Evolutionary conservation across 345 rosid genomes (phyloP), one percentile per base, ranked within the genome.

Genomic region (Eucalyptus cladocalyx): DNA sequence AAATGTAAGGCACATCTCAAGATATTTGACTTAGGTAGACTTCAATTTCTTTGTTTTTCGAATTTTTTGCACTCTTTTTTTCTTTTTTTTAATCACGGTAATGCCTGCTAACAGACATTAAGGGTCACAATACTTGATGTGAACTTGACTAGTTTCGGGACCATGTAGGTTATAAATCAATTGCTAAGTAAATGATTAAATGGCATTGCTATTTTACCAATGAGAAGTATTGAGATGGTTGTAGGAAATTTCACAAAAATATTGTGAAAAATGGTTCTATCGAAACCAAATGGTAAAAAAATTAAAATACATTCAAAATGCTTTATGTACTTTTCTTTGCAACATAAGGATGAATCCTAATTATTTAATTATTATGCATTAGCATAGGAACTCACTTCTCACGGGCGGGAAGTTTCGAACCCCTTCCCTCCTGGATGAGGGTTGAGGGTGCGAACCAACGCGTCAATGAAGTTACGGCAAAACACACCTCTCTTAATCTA

Each of bases 391-490:
- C 48, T 47, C 48, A 47, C 0, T 47, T 47, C 4, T 0, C 48
- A 47, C 0, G 16, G 49, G 16, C 6, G 16, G 1, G 50, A 48
- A 48, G 50, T 4, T 48, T 49, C 6, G 51, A 49, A 49, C 6
- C 51, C 0, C 16, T 48, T 0, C 15, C 6, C 51, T 49, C 17
- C 6, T 5, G 17, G 1, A 49, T 1, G 17, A 2, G 51, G 51
- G 51, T 49, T 1, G 17, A 12, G 49, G 4, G 5, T 0, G 2
- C 49, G 5, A 48, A 48, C 15, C 49, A 12, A 48, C 49, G 0
- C 14, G 49, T 47, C 49, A 32, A 67, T n/a, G n/a, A 18, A 23
- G 43, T 43, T 9, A 8, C 1, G 43, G 43, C 43, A 42, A 42
- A 42, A 42, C 43, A 42, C 7, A 9, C 9, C 2, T 43, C 45